Base-by-base conservation (phyloP, 208 protist species). In the Novymonas esmeraldas region DNA sequence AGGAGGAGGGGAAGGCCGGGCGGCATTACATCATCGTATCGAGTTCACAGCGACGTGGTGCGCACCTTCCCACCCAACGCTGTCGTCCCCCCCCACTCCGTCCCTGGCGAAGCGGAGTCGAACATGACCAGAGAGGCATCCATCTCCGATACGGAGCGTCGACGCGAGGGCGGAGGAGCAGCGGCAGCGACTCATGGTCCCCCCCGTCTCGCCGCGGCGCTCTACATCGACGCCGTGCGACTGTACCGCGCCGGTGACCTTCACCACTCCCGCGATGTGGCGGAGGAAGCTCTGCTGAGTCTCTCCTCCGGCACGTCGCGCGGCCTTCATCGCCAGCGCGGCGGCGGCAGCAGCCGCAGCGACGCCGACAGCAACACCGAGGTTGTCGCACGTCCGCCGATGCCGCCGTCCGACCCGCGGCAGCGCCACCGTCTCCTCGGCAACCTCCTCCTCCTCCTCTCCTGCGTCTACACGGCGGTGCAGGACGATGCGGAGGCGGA, bases 401-500 rank as follows among this genome's bases (percentile, higher is more conserved):
- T n/a, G n/a, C n/a, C n/a, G n/a, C 59, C 22, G 18, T 11, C 39
- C 45, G 24, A 44, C 22, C 41, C 14, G 20, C 31, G 44, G 36
- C 34, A 2, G 50, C 48, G 55, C 24, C 64, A 90, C 51, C 42
- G 46, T 0, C 65, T 82, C 22, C 90, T 90, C 38, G 72, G 75
- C 13, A 74, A 88, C 42, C 13, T 48, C 0, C 74, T 93, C 6
- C 51, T 93, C 9, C 74, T 93, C 6, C 71, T 93, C 22, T 74
- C 75, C 9, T 70, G 52, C 54, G 56, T 86, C 11, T 83, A 88
- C 70, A 78, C 56, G 41, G 82, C 76, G 2, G 76, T 71, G 16
- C 58, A 60, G 11, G 73, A 72, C 28, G 86, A 73, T 54, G 31
- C 44, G 2, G 84, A 87, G 75, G 81, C 84, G 54, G 87, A 93